Evolutionary conservation across 208 protist species (phyloP), one percentile per base, ranked within the genome.

Genomic region (Zelonia costaricensis): DNA sequence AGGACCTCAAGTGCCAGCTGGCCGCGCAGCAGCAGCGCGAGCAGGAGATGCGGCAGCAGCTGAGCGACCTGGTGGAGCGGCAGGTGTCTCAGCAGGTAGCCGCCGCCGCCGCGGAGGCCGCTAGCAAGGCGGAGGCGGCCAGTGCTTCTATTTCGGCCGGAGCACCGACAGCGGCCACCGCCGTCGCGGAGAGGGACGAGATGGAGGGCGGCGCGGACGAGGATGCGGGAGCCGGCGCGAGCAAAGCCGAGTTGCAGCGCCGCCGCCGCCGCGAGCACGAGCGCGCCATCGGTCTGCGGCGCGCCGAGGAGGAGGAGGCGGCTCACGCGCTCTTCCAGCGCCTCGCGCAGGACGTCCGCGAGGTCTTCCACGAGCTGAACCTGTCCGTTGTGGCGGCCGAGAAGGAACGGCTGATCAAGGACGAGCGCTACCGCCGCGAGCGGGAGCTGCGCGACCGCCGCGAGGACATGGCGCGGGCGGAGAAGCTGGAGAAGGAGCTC

Each of bases 351-450:
- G 92, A 97, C 60, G 87, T 97, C 18, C 76, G 89, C 4, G 86
- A 93, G 20, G 87, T 97, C 7, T 97, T 97, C 62, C 86, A 94
- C 55, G 92, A 97, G 65, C 79, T 97, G 3, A 95, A 94, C 68
- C 69, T 97, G 7, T 86, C 88, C 42, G 85, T 97, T 20, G 89
- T 97, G 6, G 86, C 92, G 0, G 85, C 92, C 9, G 92, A 97
- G 49, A 93, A 93, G 69, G 88, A 97, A 76, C 82, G 92, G 2
- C 78, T 95, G 3, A 69, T 94, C n/a, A 95, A 93, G 59, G 92
- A 97, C 44, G 92, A 94, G 69, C 84, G 88, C 10, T 97, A 95
- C 59, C 88, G 88, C 18, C 85, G 80, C 42, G 92, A 95, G 62
- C 82, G 88, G 0, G 92, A 94, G 67, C 65, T 64, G 47, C 60